Evolutionary conservation across 768 basidiomycete species (phyloP), one percentile per base, ranked within the genome.

Genomic region (Mycena polygramma): DNA sequence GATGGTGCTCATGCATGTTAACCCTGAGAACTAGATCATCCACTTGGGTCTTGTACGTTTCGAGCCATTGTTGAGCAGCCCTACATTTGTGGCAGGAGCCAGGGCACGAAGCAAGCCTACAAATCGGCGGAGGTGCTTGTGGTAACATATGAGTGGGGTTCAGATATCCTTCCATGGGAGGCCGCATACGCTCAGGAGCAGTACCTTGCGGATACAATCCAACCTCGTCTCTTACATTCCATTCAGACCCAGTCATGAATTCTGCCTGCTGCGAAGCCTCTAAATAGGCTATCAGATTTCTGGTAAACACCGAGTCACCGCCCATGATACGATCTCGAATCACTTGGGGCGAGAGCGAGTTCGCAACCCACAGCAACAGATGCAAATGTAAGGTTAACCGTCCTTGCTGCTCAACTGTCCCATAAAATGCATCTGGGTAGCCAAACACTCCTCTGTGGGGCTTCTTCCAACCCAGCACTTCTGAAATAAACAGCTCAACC

Each of bases 331-430:
- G 58, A 14, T 82, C 76, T 36, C 77, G 43, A 9, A 83, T 82
- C 55, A 83, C 75, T 58, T 83, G 77, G 7, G 81, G 83, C 11
- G 78, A 70, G 0, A 78, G 51, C 2, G 66, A 66, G 19, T 76
- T 74, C 35, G 45, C n/a, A 4, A 84, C 75, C 82, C 83, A 86
- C 0, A 84, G 22, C 1, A 84, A 43, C 37, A 81, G 24, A 69
- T 85, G 83, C 2, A 83, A 49, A 73, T 86, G 84, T 3, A 85
- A 57, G 0, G 81, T 82, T 0, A 82, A 58, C 6, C 77, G 53
- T 1, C 82, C 82, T 72, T 84, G 82, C 65, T 80, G 77, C 62
- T 84, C 83, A 57, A 82, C 77, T 1, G 74, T 76, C 4, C 78
- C 78, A 75, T 79, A 80, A 69, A 80, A 83, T 0, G 73, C 80